Evolutionary conservation across 2,329 filamentous ascomycete genomes (phyloP), one percentile per base, ranked within the genome.

Genomic region (Pseudodiploospora longispora): DNA sequence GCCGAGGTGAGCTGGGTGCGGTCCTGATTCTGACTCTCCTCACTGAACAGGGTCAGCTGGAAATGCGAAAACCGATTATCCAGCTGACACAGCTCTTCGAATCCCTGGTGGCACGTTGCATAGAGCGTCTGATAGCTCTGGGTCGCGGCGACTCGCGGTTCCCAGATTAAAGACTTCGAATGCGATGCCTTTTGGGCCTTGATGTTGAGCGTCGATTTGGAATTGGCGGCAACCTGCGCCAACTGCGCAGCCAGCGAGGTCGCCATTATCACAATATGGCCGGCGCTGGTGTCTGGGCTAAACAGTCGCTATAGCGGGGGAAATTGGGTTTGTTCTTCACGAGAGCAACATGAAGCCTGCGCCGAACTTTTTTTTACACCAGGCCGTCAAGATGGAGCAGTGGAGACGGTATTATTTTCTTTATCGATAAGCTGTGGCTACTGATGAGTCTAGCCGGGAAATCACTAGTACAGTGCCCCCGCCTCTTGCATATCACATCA

Each of bases 81-180:
- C 43, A 98, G 74, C 53, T 82, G 80, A 65, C 93, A 97, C 47
- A 98, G 72, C 59, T 98, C 93, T 51, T 89, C 81, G 59, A 91
- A 98, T 2, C 90, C 93, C 58, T 95, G 87, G 53, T 82, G 74
- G 61, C 91, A 97, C 61, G 95, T 79, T 45, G 85, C 79, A 63
- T 86, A 97, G 47, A 98, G 76, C 4, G 83, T 86, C 59, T 95
- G 87, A 64, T 91, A 95, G 58, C 83, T 93, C 69, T 99, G 93
- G 10, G 82, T 82, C 5, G 85, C 83, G 41, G 93, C 93, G 55
- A 91, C 75, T 59, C 82, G 80, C 48, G 86, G 78, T 56, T 95
- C 90, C 70, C 95, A 98, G 47, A 99, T 87, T 49, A 99, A 71
- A 42, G 93, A 98, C 66, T 96, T 91, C 52, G 87, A 87, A 68